phyloP scores from a whole-genome alignment of 805 yeast species.

The Zygosaccharomyces bisporus region DNA sequence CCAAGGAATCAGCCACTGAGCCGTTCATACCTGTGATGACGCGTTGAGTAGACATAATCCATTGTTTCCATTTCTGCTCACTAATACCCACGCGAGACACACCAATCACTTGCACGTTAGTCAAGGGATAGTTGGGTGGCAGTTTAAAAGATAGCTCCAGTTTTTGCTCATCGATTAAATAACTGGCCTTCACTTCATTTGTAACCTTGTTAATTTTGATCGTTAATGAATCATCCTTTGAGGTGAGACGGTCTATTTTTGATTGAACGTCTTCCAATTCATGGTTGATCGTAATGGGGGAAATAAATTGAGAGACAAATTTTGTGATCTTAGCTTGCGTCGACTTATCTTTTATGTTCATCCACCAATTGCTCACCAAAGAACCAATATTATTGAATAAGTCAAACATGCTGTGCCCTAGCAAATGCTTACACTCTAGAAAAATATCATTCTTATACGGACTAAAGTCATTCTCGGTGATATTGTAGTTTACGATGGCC shows the following conservation, averaged over 20 bases:
- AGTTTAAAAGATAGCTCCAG: conserved; percentile 73
- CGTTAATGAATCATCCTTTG: conserved; percentile 41
- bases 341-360: conserved; percentile 63
- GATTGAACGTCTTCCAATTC: conserved; percentile 51
- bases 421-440: conserved; percentile 29
- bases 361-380: conserved; percentile 53
- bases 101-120: conserved; percentile 71
- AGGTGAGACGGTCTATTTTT: conserved; percentile 37
- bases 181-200: conserved; percentile 67
- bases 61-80: conserved; percentile 90
- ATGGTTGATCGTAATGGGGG: conserved; percentile 57
- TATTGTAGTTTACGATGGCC: conserved; percentile 22
- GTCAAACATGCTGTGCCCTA: conserved; percentile 27
- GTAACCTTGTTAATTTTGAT: conserved; percentile 58
- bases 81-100: conserved; percentile 80
- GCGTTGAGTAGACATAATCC: conserved; percentile 88
- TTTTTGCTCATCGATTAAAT: conserved; percentile 80
- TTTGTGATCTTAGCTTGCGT: conserved; percentile 56
- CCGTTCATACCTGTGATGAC: conserved; percentile 73
- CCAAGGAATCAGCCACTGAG: conserved; percentile 45
- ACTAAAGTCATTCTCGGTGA: conserved; percentile 17
- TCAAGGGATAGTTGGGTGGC: conserved; percentile 76
- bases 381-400: conserved; percentile 34
- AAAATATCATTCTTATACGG: conserved; percentile 30
- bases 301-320: conserved; percentile 57